Evolutionary conservation across 2,329 filamentous ascomycete species (phyloP).

Genomic region (Xylariales sp.): DNA sequence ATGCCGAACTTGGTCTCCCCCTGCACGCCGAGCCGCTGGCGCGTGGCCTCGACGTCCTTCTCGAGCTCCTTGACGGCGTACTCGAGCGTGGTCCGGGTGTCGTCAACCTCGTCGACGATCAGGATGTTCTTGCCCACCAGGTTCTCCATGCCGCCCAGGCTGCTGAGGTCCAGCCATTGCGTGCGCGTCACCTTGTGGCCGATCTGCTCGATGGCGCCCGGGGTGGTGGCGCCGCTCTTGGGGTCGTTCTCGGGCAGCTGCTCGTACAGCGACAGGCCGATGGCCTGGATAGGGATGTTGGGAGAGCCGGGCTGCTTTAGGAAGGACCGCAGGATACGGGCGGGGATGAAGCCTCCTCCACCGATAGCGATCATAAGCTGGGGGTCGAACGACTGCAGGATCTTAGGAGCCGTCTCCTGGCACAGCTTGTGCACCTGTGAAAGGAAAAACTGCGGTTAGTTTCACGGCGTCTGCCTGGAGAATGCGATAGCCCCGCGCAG

Average conservation of each 20-base stretch:
- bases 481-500: neutral
- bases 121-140: conserved; percentile 78
- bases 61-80: conserved; percentile 75
- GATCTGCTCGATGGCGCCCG: conserved; percentile 62
- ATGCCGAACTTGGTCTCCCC: conserved; percentile 83
- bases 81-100: conserved; percentile 75
- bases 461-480: too few species aligned
- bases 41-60: conserved; percentile 84
- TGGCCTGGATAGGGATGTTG: conserved; percentile 99
- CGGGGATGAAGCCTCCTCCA: conserved; percentile 94
- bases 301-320: conserved; percentile 80
- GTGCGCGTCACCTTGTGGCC: conserved; percentile 96
- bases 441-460: neutral
- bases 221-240: conserved; percentile 35
- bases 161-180: conserved; percentile 90
- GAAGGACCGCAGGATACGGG: conserved; percentile 95
- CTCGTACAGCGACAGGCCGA: conserved; percentile 96
- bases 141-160: conserved; percentile 65
- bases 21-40: conserved; percentile 64
- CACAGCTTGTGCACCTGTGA: conserved; percentile 93
- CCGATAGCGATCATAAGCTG: conserved; percentile 99
- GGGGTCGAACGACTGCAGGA: conserved; percentile 82
- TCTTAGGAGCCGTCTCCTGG: conserved; percentile 74
- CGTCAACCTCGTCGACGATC: conserved; percentile 83
- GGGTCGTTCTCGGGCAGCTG: conserved; percentile 58